Base-by-base conservation (phyloP, 768 basidiomycete genomes). In the Termitomyces titanicus region DNA sequence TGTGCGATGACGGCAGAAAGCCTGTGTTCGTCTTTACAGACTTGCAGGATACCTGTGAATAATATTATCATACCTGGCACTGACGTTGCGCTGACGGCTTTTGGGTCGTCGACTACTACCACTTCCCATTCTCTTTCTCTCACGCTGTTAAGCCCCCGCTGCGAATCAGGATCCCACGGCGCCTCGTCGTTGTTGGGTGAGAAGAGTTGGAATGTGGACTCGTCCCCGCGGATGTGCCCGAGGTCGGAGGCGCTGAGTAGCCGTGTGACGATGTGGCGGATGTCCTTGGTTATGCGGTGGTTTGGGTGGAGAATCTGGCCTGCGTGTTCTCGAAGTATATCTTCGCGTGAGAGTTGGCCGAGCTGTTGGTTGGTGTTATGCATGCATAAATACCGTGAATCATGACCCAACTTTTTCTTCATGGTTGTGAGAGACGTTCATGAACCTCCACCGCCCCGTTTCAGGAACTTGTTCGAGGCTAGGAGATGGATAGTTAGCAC, bases 381-480 rank as follows among this genome's bases (percentile, higher is more conserved):
- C n/a, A n/a, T n/a, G n/a, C n/a, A n/a, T n/a, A n/a, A n/a, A n/a
- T n/a, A n/a, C n/a, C n/a, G n/a, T n/a, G n/a, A n/a, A n/a, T n/a
- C n/a, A n/a, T n/a, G n/a, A n/a, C n/a, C n/a, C n/a, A n/a, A 29
- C 29, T 29, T 3, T 65, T 7, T 79, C 73, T 70, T 94, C 91
- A 25, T 68, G 70, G 49, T 75, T 74, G 0, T 78, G 78, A 39
- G 79, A 79, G 3, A 86, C 78, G 64, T 89, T 88, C 82, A 98
- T 96, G 67, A 95, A 96, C 20, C 95, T 72, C 81, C 87, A 88
- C 53, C 95, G 73, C 0, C 93, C 92, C 0, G 92, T 95, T 66
- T 94, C 88, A 2, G 89, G 85, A 0, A 93, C 89, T 64, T 82
- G 79, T 66, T 98, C 94, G 25, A 95, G 75, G 64, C 92, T 94